Evolutionary conservation across 306 rosid species (phyloP).

Genomic region (Abrus precatorius): DNA sequence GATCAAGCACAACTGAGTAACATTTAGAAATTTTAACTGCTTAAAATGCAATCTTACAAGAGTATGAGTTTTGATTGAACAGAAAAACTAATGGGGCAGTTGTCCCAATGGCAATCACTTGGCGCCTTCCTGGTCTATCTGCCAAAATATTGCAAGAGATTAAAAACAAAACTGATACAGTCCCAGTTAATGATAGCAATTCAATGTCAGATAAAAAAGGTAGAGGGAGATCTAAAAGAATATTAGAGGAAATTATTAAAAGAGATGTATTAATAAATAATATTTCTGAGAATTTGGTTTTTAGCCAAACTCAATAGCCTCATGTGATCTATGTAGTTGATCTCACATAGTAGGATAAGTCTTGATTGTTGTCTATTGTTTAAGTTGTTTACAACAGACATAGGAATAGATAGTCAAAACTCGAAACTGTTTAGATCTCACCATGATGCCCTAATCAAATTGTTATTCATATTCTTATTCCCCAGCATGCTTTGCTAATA

Average conservation of each 20-base stretch:
- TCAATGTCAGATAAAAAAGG: conserved; percentile 2
- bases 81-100: conserved; percentile 69
- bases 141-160: conserved; percentile 52
- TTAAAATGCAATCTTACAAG: conserved; percentile 77
- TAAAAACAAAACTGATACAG: not conserved
- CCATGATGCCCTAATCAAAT: not conserved
- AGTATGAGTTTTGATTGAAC: conserved; percentile 63
- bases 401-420: too few species aligned
- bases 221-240: too few species aligned
- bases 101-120: conserved; percentile 68
- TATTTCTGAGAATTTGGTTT: too few species aligned
- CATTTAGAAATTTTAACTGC: conserved; percentile 43
- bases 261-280: too few species aligned
- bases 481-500: conserved; percentile 13
- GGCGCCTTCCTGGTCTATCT: conserved; percentile 90
- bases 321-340: too few species aligned
- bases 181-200: not conserved
- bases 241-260: too few species aligned
- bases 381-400: not conserved
- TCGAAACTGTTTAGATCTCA: not conserved
- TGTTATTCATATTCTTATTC: not conserved
- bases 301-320: too few species aligned
- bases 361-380: too few species aligned
- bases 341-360: too few species aligned
- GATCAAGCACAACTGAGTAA: conserved; percentile 30